Evolutionary conservation across 305 asterid species (phyloP).

Genomic region (Fraxinus platypoda): DNA sequence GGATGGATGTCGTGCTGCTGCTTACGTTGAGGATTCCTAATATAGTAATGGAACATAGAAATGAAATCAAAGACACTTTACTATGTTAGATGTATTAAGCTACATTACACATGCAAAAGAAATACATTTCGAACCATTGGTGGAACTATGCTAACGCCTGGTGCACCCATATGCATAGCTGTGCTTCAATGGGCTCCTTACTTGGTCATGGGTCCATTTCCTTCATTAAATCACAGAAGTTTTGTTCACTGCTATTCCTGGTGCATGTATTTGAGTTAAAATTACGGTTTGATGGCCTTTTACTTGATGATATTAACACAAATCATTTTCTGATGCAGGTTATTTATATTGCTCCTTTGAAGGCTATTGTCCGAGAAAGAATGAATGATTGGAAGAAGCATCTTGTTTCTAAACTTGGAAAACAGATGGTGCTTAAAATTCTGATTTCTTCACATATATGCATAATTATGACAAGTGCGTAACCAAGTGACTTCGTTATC

Average conservation of each 20-base stretch:
- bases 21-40: neutral
- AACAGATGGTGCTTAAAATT: constrained; percentile 67
- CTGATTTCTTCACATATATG: constrained; percentile 19
- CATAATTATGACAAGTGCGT: constrained; percentile 17
- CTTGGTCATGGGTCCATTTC: neutral
- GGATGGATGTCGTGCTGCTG: neutral
- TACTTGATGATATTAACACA: constrained; percentile 19
- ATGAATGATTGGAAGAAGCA: constrained; percentile 97
- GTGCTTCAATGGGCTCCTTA: neutral
- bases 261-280: constrained; percentile 18
- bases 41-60: neutral
- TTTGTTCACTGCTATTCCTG: neutral
- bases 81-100: neutral
- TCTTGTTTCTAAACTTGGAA: constrained; percentile 86
- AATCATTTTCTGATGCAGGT: constrained; percentile 52
- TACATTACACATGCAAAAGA: neutral
- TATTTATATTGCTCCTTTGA: constrained; percentile 91
- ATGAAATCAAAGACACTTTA: neutral
- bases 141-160: constrained; percentile 3
- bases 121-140: constrained; percentile 7
- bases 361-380: constrained; percentile 99
- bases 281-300: constrained; percentile 8
- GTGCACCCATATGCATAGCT: neutral
- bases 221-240: neutral
- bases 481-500: constrained; percentile 32